Evolutionary conservation across 2,329 filamentous ascomycete genomes (phyloP).

Genomic region (Xylariaceae sp.): DNA sequence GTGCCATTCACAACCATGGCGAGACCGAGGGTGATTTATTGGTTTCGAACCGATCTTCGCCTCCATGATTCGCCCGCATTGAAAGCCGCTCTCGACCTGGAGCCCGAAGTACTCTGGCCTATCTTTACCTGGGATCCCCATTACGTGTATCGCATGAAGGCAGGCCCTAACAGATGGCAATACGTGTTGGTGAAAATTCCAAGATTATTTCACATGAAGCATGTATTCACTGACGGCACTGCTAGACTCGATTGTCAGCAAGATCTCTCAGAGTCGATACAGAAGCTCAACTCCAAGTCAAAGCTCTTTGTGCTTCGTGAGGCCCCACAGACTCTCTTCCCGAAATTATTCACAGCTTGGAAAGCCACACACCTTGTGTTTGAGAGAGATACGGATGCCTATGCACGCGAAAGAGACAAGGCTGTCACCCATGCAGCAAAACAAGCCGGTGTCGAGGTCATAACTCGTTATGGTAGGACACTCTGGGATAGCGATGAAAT

Average conservation of each 20-base stretch:
- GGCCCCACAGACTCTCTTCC: conserved; percentile 65
- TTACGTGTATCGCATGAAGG: conserved; percentile 69
- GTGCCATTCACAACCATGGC: conserved; percentile 17
- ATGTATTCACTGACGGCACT: conserved; percentile 6
- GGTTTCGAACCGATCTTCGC: conserved; percentile 74
- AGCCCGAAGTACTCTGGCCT: conserved; percentile 65
- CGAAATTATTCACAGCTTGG: conserved; percentile 71
- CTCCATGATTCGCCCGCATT: conserved; percentile 74
- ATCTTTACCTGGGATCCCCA: conserved; percentile 80
- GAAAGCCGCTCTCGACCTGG: conserved; percentile 64
- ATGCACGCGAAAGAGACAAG: conserved; percentile 61
- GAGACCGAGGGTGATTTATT: conserved; percentile 61
- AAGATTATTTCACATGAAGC: neutral
- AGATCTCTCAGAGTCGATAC: conserved; percentile 64
- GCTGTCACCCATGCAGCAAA: conserved; percentile 56
- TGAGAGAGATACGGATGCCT: conserved; percentile 73
- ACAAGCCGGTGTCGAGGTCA: conserved; percentile 62
- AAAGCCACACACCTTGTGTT: conserved; percentile 72
- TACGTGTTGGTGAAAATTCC: conserved; percentile 51
- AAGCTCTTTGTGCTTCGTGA: conserved; percentile 70
- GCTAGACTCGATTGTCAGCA: conserved; percentile 65
- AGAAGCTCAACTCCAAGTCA: conserved; percentile 60
- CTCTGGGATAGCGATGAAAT: conserved; percentile 70
- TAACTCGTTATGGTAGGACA: conserved; percentile 62
- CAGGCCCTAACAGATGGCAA: conserved; percentile 70